These are phyloP conservation scores for Houttuynia cordata DNA, from an alignment of 164 flowering plant genomes.

Conservation along the genomic window DNA sequence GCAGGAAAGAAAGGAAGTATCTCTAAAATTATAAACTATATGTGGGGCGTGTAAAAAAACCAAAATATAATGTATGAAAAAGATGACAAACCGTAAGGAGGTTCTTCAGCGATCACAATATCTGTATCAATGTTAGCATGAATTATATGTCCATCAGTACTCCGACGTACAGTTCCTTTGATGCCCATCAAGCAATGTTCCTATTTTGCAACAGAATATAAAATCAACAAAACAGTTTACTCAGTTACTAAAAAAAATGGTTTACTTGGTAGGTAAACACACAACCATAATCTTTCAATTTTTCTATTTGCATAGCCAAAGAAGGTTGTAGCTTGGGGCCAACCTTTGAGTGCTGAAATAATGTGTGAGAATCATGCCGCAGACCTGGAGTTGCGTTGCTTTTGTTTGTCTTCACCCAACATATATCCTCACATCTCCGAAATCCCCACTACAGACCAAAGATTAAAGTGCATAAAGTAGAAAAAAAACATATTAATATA, in stretches of 20 bases:
- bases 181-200: conserved; percentile 99
- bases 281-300: too few relatives aligned
- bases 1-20: too few relatives aligned
- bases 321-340: conserved; percentile 1
- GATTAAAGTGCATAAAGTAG: background rate
- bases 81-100: conserved; percentile 70
- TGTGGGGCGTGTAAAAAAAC: too few relatives aligned
- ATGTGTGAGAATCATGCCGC: conserved; percentile 92
- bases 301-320: too few relatives aligned
- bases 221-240: too few relatives aligned
- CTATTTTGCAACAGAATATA: conserved; percentile 42
- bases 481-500: background rate
- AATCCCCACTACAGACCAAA: conserved; percentile 83
- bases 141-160: conserved; percentile 97
- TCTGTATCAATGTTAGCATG: conserved; percentile 99
- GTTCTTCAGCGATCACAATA: conserved; percentile 97
- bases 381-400: conserved; percentile 75
- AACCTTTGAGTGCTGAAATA: conserved; percentile 97
- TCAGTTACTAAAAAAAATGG: too few relatives aligned
- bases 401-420: conserved; percentile 99
- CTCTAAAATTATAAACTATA: too few relatives aligned
- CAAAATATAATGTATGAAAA: too few relatives aligned
- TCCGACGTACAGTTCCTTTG: conserved; percentile 97
- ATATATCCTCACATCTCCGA: conserved; percentile 96
- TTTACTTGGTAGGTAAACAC: too few relatives aligned